Base-by-base conservation (phyloP, 768 basidiomycete species). In the Trametes cingulata region DNA sequence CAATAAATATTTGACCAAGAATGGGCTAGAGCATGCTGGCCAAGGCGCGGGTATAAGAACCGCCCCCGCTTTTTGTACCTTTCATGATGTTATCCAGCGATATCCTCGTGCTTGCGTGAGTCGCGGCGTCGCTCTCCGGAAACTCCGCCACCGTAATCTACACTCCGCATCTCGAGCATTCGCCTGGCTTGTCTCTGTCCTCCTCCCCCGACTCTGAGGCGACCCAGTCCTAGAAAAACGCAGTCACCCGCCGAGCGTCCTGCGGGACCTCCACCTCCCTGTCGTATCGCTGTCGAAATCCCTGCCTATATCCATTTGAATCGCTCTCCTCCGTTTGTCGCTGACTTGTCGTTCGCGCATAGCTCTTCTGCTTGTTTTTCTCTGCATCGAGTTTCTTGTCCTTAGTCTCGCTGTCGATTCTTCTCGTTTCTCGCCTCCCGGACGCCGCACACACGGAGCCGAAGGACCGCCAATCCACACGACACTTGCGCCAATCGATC, bases 251-350 rank as follows among this genome's bases (percentile, higher is more conserved):
- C 50, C 63, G 56, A 50, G 66, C 68, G 65, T 68, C 72, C 68
- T 52, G 58, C 66, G 68, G 69, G 64, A 69, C 62, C 61, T 65
- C 60, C 56, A 52, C 68, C 61, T 50, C 67, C 59, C 62, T 65
- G 57, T 65, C 67, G 63, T 66, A 68, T 69, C 65, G 72, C 73
- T 71, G 67, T 75, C 70, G 68, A 68, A 66, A 60, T 59, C 55
- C 58, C 66, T 57, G 60, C 66, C 63, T 68, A 70, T 64, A 66
- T 64, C 68, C 68, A 61, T 68, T 66, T 62, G 66, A 65, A 66
- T 72, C 68, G 71, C 71, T 71, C 68, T 73, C 69, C 65, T 61
- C 68, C 65, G 65, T 71, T 71, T 69, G 65, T 73, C 67, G 62
- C 67, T 65, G 63, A 69, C 68, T 66, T 59, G 67, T 73, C 69